A percentile compares a stretch with the other conserved stretches of the same genome.
Conservation (phyloP, 2,329 filamentous ascomycete species). For the Colletotrichum sp. region DNA sequence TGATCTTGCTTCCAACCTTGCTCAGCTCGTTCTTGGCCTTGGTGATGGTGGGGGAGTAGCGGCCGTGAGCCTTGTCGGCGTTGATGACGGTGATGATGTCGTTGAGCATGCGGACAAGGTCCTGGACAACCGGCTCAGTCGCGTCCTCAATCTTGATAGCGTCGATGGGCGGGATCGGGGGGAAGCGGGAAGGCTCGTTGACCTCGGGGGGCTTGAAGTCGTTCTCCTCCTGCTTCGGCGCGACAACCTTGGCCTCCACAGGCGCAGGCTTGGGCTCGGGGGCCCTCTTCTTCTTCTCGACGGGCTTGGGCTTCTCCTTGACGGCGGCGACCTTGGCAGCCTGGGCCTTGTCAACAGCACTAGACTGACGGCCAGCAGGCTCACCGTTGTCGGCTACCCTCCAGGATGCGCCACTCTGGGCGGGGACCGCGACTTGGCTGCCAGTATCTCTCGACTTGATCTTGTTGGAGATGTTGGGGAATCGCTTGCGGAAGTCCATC, state of each 20-base stretch:
- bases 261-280: conserved; percentile 10
- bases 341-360: conserved; percentile 50
- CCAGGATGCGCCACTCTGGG: conserved; percentile 85
- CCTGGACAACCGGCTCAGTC: conserved; percentile 86
- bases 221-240: conserved; percentile 34
- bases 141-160: conserved; percentile 77
- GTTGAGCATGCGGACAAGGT: conserved; percentile 94
- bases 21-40: conserved; percentile 86
- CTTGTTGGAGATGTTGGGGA: conserved; percentile 56
- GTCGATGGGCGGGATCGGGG: conserved; percentile 75
- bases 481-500: conserved; percentile 87
- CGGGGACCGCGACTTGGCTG: conserved; percentile 80
- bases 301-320: conserved; percentile 33
- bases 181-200: conserved; percentile 68
- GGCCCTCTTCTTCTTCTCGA: conserved; percentile 24
- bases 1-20: conserved; percentile 81
- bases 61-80: conserved; percentile 78
- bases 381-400: conserved; percentile 70
- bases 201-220: conserved; percentile 64
- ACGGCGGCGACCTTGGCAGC: conserved; percentile 32
- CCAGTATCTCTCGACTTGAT: conserved; percentile 59
- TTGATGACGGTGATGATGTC: conserved; percentile 95
- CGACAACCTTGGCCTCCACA: conserved; percentile 34
- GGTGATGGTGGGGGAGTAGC: conserved; percentile 78
- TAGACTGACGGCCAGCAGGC: conserved; percentile 64